Evolutionary conservation across 306 rosid species (phyloP).

Genomic region (Prunus padus): DNA sequence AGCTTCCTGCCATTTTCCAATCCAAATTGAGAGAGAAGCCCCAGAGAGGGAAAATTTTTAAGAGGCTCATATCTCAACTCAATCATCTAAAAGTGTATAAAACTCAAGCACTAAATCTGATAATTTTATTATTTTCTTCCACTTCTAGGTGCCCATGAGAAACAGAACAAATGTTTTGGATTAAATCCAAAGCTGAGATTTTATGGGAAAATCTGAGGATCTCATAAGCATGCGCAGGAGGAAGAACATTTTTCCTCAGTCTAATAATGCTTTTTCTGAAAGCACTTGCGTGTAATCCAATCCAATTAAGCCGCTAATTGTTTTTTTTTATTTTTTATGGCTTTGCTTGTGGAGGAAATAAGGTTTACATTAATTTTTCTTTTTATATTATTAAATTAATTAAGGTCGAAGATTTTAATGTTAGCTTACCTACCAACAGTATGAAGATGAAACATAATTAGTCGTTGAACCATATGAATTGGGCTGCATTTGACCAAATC

Average conservation of each 20-base stretch:
- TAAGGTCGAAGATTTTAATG: conserved; percentile 25
- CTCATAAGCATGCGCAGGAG: conserved; percentile 6
- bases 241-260: conserved; percentile 5
- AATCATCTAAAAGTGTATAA: conserved; percentile 2
- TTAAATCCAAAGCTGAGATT: conserved; percentile 7
- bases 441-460: conserved; percentile 35
- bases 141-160: conserved; percentile 4
- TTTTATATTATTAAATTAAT: background rate
- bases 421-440: conserved; percentile 47
- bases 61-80: background rate
- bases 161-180: conserved; percentile 1
- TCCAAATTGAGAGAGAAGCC: background rate
- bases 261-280: conserved; percentile 8
- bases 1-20: conserved; percentile 15
- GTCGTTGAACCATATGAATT: conserved; percentile 27
- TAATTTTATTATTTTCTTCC: background rate
- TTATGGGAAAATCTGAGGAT: background rate
- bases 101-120: background rate
- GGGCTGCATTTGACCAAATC: conserved; percentile 6
- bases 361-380: background rate
- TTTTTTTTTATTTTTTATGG: background rate
- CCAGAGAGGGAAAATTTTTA: background rate
- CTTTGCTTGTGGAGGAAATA: background rate
- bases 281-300: conserved; percentile 8
- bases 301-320: background rate